Evolutionary conservation across 2,329 filamentous ascomycete genomes (phyloP), one percentile per base, ranked within the genome.

Genomic region (Cercospora citrullina): DNA sequence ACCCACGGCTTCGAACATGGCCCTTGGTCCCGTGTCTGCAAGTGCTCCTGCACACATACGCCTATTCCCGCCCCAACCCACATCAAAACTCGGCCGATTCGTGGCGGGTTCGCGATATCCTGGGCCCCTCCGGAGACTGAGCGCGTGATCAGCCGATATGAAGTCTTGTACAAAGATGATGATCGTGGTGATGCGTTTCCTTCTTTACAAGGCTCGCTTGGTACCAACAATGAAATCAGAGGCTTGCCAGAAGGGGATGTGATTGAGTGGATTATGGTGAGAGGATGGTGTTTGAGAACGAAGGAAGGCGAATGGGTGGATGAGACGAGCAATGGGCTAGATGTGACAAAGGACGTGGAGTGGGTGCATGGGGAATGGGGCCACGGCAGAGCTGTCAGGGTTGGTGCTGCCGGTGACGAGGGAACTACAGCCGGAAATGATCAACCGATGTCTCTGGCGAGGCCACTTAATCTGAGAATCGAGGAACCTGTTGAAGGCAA

Each of bases 1-100:
- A 60, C 58, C 1, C 61, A 65, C 31, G 70, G 72, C 8, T 63
- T 64, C 31, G 63, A 68, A 58, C 55, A 62, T 23, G 64, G 66
- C 16, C 58, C 63, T 10, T 72, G 72, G 72, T 65, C 66, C 31
- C 36, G 31, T 12, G 36, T 39, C 12, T 57, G 51, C 21, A 58
- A 2, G 30, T 21, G 45, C 14, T 28, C 28, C 7, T 64, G 62
- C 33, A 33, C 14, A 5, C 16, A 64, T n/a, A 9, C 18, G 9
- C 33, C 62, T 14, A 45, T 64, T 3, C 62, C 62, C 12, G 62
- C 57, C 30, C 65, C 60, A 10, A 60, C 28, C 18, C 65, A 68
- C 4, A 58, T 65, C 16, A 42, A 59, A 10, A 69, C 42, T 2
- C 45, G 51, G 21, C 18, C 61, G 6, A 72, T 64, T 18, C 62